Evolutionary conservation across 1,284 basidiomycete species (phyloP), one percentile per base, ranked within the genome.

Genomic region (Agaricales sp.): DNA sequence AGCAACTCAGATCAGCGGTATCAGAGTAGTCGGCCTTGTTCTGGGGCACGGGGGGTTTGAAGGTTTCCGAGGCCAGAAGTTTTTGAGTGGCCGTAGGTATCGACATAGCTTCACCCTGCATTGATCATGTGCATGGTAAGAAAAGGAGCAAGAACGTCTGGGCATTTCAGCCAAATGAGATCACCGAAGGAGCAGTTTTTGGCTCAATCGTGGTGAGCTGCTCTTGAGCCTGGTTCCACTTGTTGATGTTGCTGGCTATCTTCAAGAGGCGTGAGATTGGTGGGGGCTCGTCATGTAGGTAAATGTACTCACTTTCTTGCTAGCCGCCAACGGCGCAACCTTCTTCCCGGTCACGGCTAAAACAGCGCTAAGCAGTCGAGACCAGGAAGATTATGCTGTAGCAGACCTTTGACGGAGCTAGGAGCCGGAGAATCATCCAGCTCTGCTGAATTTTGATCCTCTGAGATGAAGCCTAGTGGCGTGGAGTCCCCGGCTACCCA

Each of bases 211-310:
- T 58, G 49, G 67, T 51, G 53, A 94, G 74, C 58, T 90, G 92
- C 64, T 82, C 83, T 66, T 93, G 89, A 14, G 92, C 89, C 67
- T 85, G 87, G 62, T 92, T 95, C 92, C 92, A 96, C 59, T 96
- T 95, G 60, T 76, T 83, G 61, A 97, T 95, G 58, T 94, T 92
- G 63, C 79, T 87, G 46, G 77, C 84, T 44, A 82, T 87, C 91
- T 94, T 51, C 19, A 47, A 38, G 23, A 13, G 26, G 23, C 3
- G 46, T 18, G 43, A 41, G 16, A 44, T 38, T 43, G 43, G 41
- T n/a, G 43, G 19, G 45, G 19, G 46, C 14, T 20, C 16, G 19
- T 22, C 38, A 23, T 38, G 37, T 45, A 46, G 45, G 23, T 14
- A 45, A 50, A 47, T 57, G 6, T 30, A 14, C 70, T 54, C 61